Evolutionary conservation across 2,329 filamentous ascomycete species (phyloP).

Genomic region (Trichoderma asperellum): DNA sequence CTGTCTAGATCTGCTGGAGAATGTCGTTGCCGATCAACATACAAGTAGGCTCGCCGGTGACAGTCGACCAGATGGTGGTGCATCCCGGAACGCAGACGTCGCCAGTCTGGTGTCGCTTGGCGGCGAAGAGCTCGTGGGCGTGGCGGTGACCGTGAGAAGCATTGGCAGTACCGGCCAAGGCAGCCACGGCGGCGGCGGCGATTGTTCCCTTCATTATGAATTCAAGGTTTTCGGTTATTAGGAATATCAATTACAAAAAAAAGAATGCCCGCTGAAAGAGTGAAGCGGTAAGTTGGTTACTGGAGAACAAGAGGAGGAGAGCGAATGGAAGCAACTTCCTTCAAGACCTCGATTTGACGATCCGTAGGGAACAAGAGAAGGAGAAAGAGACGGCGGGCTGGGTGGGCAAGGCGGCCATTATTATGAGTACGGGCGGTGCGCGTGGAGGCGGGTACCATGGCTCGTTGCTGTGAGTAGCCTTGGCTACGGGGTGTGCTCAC

Average conservation of each 20-base stretch:
- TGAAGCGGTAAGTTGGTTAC: slow-evolving; percentile 69
- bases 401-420: slow-evolving; percentile 50
- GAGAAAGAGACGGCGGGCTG: slow-evolving; percentile 42
- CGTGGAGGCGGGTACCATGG: slow-evolving; percentile 25
- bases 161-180: slow-evolving; percentile 59
- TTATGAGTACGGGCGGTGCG: slow-evolving; percentile 32
- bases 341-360: slow-evolving; percentile 56
- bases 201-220: slow-evolving; percentile 75
- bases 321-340: slow-evolving; percentile 51
- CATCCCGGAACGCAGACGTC: slow-evolving; percentile 64
- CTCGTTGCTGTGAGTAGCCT: slow-evolving; percentile 26
- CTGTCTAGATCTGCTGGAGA: not conserved
- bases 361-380: slow-evolving; percentile 46
- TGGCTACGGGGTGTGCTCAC: slow-evolving; percentile 16
- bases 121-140: slow-evolving; percentile 62
- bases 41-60: slow-evolving; percentile 69
- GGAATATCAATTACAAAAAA: slow-evolving; percentile 49
- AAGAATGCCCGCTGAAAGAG: slow-evolving; percentile 86
- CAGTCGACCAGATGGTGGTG: slow-evolving; percentile 74
- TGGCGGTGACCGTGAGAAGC: slow-evolving; percentile 66
- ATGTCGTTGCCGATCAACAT: slow-evolving; percentile 37
- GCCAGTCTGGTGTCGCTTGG: slow-evolving; percentile 48
- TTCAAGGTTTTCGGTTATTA: slow-evolving; percentile 31
- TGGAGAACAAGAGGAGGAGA: slow-evolving; percentile 57
- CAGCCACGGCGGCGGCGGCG: slow-evolving; percentile 67